Evolutionary conservation across 495 filamentous ascomycete genomes (phyloP), one percentile per base, ranked within the genome.

Genomic region (Trichoderma erinaceum): DNA sequence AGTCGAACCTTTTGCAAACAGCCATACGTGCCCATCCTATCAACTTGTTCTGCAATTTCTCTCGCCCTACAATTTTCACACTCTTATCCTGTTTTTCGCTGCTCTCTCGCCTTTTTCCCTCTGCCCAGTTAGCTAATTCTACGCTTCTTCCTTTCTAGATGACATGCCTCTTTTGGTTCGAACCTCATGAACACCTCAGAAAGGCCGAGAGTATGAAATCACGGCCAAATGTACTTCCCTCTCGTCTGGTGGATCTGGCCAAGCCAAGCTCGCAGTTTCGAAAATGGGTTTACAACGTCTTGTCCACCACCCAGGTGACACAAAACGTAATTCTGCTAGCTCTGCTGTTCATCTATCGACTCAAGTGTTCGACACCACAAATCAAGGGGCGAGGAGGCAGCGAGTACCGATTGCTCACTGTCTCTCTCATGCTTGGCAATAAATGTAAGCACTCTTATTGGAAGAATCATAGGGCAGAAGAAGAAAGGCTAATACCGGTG

Each of bases 111-210:
- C 52, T 12, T 4, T 29, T 23, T 29, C 1, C 52, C 27, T 61
- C 8, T 61, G 8, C 11, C 52, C 8, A 32, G 11, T 1, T 29
- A 0, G 27, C 52, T 61, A 29, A 61, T 8, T 61, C 29, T 64
- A 21, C 70, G 52, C 73, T 43, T n/a, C n/a, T n/a, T 46, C 35
- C 46, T 5, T 23, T 23, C 3, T 66, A 98, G 90, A 90, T 97
- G 78, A 96, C 95, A 1, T 97, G 94, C 72, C 82, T 99, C 38
- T 97, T 99, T 80, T 99, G 96, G 96, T 99, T 98, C 73, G 96
- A 98, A 75, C 89, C 88, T n/a, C 88, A 89, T 8, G 81, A 88
- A 21, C 89, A 89, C 52, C 80, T 97, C 18, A 85, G 88, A 68
- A 78, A 82, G 65, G 89, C 95, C 61, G 91, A 94, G 75, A 85